These are phyloP conservation scores for Scedosporium aurantiacum DNA, from an alignment of 2,329 filamentous ascomycete species.

Conservation along the genomic window DNA sequence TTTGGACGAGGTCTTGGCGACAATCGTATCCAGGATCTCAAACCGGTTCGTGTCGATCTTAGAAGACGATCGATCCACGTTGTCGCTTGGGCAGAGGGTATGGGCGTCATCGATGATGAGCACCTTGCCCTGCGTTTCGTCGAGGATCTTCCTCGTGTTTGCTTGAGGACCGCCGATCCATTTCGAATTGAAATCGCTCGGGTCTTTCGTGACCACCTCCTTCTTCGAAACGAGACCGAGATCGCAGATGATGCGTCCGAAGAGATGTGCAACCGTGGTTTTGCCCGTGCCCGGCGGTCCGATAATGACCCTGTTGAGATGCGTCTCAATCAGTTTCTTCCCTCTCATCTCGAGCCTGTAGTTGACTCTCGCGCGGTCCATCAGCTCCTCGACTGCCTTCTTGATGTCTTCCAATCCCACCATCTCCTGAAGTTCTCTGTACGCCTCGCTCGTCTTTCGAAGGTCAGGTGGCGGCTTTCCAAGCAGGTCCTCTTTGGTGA, in stretches of 20 bases:
- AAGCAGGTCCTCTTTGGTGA: slow-evolving; percentile 58
- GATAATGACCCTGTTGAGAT: slow-evolving; percentile 58
- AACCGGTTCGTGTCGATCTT: slow-evolving; percentile 38
- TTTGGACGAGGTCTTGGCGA: slow-evolving; percentile 59
- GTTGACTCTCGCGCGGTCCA: slow-evolving; percentile 53
- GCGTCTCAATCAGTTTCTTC: slow-evolving; percentile 44
- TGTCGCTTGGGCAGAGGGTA: slow-evolving; percentile 33
- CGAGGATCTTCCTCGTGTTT: slow-evolving; percentile 61
- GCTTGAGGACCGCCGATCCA: slow-evolving; percentile 56
- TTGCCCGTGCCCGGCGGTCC: slow-evolving; percentile 68
- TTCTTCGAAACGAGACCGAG: slow-evolving; percentile 56
- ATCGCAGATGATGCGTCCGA: slow-evolving; percentile 56
- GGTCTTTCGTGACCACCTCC: slow-evolving; percentile 62
- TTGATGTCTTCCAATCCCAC: slow-evolving; percentile 55
- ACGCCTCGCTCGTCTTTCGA: slow-evolving; percentile 40
- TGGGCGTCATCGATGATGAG: slow-evolving; percentile 76
- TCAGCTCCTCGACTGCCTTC: slow-evolving; percentile 40
- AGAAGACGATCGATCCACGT: slow-evolving; percentile 33
- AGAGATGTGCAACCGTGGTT: slow-evolving; percentile 63
- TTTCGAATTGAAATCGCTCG: slow-evolving; percentile 59
- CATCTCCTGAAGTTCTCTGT: slow-evolving; percentile 44
- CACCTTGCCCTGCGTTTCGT: slow-evolving; percentile 57
- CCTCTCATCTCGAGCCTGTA: slow-evolving; percentile 56
- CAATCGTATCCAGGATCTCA: slow-evolving; percentile 62
- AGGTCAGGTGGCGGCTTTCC: slow-evolving; percentile 52